These are phyloP conservation scores for Acorus gramineus DNA, from an alignment of 106 monocot genomes.

Conservation along the genomic window DNA sequence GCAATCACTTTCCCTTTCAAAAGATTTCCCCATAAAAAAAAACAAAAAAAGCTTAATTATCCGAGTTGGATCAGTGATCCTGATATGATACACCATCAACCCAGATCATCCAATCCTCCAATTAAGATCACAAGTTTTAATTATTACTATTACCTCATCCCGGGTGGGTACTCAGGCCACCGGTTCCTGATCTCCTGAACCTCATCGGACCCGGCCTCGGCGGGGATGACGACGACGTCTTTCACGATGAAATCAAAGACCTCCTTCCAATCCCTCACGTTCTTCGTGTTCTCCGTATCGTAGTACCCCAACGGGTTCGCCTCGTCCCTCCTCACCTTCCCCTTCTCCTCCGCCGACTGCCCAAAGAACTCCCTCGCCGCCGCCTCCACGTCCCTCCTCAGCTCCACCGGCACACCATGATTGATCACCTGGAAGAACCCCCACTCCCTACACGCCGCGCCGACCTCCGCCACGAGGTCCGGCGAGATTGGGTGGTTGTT, in stretches of 20 bases:
- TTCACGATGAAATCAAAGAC: constrained; percentile 17
- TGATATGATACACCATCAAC: no score
- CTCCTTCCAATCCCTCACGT: constrained; percentile 38
- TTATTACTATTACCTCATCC: not conserved
- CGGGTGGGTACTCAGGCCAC: constrained; percentile 18
- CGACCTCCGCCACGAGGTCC: constrained; percentile 26
- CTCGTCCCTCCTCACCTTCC: constrained; percentile 28
- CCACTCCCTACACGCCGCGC: constrained; percentile 40
- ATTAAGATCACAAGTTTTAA: no score
- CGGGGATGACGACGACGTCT: not conserved
- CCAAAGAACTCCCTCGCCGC: constrained; percentile 43
- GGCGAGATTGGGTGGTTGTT: constrained; percentile 6
- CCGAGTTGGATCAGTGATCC: no score
- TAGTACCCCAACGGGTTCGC: constrained; percentile 31
- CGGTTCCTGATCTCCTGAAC: constrained; percentile 4
- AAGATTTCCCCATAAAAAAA: no score
- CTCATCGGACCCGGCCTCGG: not conserved
- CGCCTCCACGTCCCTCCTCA: constrained; percentile 14
- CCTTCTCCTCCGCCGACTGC: constrained; percentile 41
- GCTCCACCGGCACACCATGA: constrained; percentile 37
- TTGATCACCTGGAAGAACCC: constrained; percentile 71
- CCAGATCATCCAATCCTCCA: no score
- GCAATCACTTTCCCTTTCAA: no score
- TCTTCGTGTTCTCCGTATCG: constrained; percentile 33
- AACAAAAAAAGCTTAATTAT: no score